Percentiles rank a stretch among this genome's conserved stretches.
phyloP scores from a whole-genome alignment of 768 basidiomycete genomes.

The Collybia mongolica region DNA sequence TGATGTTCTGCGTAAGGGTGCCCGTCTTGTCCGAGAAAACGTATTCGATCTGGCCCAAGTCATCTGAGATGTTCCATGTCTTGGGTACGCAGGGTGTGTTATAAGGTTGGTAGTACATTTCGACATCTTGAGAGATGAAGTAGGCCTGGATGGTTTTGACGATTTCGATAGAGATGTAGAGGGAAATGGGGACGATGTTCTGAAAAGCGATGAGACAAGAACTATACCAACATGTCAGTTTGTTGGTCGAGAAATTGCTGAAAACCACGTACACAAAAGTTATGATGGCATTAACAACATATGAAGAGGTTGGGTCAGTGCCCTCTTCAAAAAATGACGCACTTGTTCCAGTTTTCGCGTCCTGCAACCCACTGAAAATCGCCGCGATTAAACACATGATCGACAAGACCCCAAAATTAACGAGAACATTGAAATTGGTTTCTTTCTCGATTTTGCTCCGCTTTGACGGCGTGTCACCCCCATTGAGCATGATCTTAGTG shows the following conservation, averaged over 20 bases:
- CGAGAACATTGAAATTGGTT: constrained; percentile 96
- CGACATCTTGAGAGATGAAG: constrained; percentile 93
- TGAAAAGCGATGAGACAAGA: constrained; percentile 95
- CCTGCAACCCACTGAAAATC: constrained; percentile 73
- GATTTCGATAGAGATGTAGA: constrained; percentile 97
- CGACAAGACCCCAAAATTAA: constrained; percentile 83
- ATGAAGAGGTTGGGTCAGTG: constrained; percentile 57
- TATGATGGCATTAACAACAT: constrained; percentile 73
- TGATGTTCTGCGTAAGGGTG: constrained; percentile 96
- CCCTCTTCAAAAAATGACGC: constrained; percentile 69
- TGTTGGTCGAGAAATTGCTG: background rate
- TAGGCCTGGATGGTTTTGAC: constrained; percentile 98
- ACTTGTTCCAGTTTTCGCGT: constrained; percentile 61
- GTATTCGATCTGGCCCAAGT: constrained; percentile 98
- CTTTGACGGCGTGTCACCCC: constrained; percentile 93
- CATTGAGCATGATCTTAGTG: constrained; percentile 90
- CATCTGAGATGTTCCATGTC: constrained; percentile 98
- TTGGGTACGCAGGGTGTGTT: constrained; percentile 92
- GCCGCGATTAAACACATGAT: constrained; percentile 76
- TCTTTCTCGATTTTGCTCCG: constrained; percentile 97
- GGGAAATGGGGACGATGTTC: constrained; percentile 93
- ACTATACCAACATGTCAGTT: constrained; percentile 36
- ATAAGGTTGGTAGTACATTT: constrained; percentile 92
- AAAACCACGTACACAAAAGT: constrained; percentile 79
- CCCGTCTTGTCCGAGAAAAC: constrained; percentile 90